Evolutionary conservation across 345 rosid species (phyloP), one percentile per base, ranked within the genome.

Genomic region (Mercurialis annua): DNA sequence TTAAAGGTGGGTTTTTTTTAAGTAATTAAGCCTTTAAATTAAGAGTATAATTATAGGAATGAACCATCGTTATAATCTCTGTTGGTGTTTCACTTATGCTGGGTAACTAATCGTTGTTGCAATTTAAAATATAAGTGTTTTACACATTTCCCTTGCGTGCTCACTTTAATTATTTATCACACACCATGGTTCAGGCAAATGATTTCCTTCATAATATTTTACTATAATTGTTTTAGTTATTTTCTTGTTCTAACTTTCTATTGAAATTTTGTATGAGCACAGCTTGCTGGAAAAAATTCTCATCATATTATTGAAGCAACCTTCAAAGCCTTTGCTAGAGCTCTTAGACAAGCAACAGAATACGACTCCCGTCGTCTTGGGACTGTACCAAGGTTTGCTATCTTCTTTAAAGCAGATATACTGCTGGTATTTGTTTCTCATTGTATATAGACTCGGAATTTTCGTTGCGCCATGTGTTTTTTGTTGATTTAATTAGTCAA

Each of bases 301-400:
- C 99, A 94, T 75, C 99, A 91, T 71, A 89, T 91, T 48, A 85
- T 87, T 49, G 98, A 91, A 83, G 99, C 99, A 61, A 91, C 96
- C 18, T 94, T 94, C 76, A 94, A 94, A 80, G 96, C 98, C 59
- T 94, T 91, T 74, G 93, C 96, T 31, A 94, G 98, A 76, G 99
- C 99, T 71, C 87, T 94, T 55, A 81, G 96, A 61, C 92, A 86
- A 72, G 99, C 98, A 58, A 85, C 95, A 1, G 93, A 91, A 66
- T 72, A 73, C 62, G 99, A 94, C 57, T 81, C 80, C 29, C 89
- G 87, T 49, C 97, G 91, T 47, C 86, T 78, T 66, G 95, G 96
- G 54, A 80, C 95, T 1, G 82, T 93, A 68, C 96, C 97, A 15
- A 91, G 98, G 96, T 92, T 74, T 69, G 76, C 20, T 64, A 40